phyloP scores from a whole-genome alignment of 2,329 filamentous ascomycete genomes.

The Calycina herbarum region DNA sequence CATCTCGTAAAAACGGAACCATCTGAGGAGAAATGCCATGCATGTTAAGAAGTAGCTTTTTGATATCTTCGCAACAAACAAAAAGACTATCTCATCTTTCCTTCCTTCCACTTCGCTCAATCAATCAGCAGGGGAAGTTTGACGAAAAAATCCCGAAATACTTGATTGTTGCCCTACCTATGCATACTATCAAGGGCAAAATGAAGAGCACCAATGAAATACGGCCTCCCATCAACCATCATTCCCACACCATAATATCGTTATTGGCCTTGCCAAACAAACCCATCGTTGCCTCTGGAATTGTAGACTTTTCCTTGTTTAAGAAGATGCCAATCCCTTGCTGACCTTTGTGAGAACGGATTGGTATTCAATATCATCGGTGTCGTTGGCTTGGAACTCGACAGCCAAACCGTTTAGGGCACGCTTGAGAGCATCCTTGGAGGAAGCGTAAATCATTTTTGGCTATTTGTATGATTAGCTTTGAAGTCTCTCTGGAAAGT shows the following conservation, averaged over 20 bases:
- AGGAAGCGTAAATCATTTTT: constrained; percentile 89
- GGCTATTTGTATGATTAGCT: constrained; percentile 50
- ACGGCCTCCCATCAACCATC: constrained; percentile 15
- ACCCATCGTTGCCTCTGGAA: background rate
- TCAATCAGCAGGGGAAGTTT: constrained; percentile 1
- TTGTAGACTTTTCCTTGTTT: background rate
- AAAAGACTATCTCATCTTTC: constrained; percentile 13
- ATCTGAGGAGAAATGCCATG: constrained; percentile 17
- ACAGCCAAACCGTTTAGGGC: constrained; percentile 71
- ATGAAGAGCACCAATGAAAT: constrained; percentile 36
- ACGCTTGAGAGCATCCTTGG: constrained; percentile 83
- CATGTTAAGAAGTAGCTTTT: constrained; percentile 26
- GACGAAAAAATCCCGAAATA: constrained; percentile 13
- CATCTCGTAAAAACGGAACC: constrained; percentile 11
- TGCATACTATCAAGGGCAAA: constrained; percentile 32
- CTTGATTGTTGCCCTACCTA: constrained; percentile 24
- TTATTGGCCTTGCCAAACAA: constrained; percentile 6
- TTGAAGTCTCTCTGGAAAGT: background rate
- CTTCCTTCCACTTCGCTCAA: constrained; percentile 9
- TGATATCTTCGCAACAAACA: constrained; percentile 23
- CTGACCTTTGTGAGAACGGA: constrained; percentile 66
- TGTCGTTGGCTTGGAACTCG: constrained; percentile 83
- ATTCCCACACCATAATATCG: constrained; percentile 11
- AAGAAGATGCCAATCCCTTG: constrained; percentile 52
- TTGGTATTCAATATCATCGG: constrained; percentile 78